Base-by-base conservation (phyloP, 768 basidiomycete species). In the Glaciozyma martinii region DNA sequence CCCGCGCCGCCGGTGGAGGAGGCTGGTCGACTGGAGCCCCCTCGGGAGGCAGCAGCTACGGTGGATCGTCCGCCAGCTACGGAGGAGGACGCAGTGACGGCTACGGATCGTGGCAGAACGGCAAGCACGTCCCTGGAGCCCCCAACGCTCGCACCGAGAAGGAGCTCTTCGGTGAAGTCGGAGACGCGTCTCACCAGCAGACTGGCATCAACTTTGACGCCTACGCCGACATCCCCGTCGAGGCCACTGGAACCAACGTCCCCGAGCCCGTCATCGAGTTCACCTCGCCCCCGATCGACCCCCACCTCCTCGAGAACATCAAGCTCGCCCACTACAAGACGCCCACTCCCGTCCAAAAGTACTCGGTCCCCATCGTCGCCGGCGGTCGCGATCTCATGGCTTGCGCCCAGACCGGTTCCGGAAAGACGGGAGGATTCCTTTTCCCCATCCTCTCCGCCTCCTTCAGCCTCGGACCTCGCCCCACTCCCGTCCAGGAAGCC, bases 201-300 rank as follows among this genome's bases (percentile, higher is more conserved):
- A 94, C 93, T 52, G 95, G 95, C 68, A 97, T 99, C 80, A 99
- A 99, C 80, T 99, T 99, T 75, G 95, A 99, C 80, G 95, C 95
- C 79, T 99, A 98, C 74, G 95, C 95, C 78, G 94, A 98, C 76
- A 99, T 99, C 75, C 95, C 95, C 68, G 93, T 99, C 71, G 95
- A 98, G 79, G 94, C 93, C 43, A 98, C 94, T 56, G 95, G 95
- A 72, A 85, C 86, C 66, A 89, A 87, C 72, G 94, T 98, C n/a
- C 95, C 95, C 66, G 94, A 98, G 49, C 92, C 95, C 53, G 84
- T 97, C 74, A 83, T 77, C 68, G 82, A 84, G 47, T 99, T 99
- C 80, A 87, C 87, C 65, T 84, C 81, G 73, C 87, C 92, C 54
- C 93, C 91, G 67, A 80, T 99, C 73, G 92, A 99, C 78, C 83